These are phyloP conservation scores for Trichosanthes cucumerina DNA, from an alignment of 306 rosid species.

Conservation along the genomic window DNA sequence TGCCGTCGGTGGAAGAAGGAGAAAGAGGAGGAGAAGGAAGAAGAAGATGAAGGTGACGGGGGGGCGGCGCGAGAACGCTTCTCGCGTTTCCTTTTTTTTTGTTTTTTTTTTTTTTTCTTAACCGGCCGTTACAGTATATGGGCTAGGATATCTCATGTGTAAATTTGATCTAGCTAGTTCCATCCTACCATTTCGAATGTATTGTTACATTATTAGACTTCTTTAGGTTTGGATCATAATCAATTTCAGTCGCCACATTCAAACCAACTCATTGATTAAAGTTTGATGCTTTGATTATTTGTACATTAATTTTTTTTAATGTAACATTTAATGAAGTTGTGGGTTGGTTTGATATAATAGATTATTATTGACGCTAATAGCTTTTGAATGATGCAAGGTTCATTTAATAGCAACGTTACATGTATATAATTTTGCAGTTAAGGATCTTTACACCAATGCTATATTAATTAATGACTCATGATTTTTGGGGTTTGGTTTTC, in stretches of 20 bases:
- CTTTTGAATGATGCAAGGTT: neutral
- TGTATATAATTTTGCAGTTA: neutral
- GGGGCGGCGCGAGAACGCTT: too few relatives aligned
- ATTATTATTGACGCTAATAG: neutral
- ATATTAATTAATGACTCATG: neutral
- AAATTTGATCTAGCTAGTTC: neutral
- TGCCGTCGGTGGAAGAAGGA: too few relatives aligned
- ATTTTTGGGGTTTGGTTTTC: neutral
- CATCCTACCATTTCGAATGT: neutral
- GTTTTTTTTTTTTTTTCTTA: too few relatives aligned
- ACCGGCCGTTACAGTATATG: too few relatives aligned
- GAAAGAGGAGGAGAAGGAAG: too few relatives aligned
- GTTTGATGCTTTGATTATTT: neutral
- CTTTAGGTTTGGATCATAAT: neutral
- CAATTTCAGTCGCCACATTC: neutral
- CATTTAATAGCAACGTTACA: neutral
- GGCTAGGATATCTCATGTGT: neutral
- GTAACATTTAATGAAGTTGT: neutral
- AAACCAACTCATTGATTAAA: neutral
- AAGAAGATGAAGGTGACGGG: too few relatives aligned
- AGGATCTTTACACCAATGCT: neutral
- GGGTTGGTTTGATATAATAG: neutral
- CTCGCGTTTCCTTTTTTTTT: too few relatives aligned
- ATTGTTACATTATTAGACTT: too few relatives aligned
- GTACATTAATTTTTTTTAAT: neutral